A percentile compares a stretch with the other conserved stretches of the same genome.
Conservation (phyloP, 139 green algal species). For the Tetradesmus obliquus region DNA sequence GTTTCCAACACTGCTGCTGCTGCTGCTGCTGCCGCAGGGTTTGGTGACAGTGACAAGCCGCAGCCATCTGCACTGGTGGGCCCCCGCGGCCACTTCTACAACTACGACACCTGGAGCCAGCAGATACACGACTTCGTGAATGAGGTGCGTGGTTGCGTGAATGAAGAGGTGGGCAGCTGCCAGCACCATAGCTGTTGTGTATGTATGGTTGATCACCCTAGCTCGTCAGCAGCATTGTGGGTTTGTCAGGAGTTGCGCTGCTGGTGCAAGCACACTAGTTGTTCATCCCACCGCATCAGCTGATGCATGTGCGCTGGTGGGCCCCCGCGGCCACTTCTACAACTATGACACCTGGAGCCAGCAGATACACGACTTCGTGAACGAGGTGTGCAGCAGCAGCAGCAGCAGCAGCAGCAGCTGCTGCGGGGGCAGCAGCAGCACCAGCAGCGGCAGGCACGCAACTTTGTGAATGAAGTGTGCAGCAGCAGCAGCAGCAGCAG, state of each 20-base stretch:
- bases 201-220: too few species aligned
- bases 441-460: not conserved
- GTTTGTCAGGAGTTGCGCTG: too few species aligned
- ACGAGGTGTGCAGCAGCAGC: not conserved
- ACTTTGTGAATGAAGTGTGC: not conserved
- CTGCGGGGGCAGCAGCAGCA: not conserved
- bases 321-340: conserved; percentile 21
- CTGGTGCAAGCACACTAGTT: too few species aligned
- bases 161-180: not conserved
- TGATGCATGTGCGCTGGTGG: not conserved
- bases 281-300: too few species aligned
- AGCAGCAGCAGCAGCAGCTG: too few species aligned
- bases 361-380: not conserved
- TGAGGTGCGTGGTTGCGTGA: not conserved
- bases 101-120: conserved; percentile 27
- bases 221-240: too few species aligned
- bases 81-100: conserved; percentile 24
- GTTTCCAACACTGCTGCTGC: not conserved
- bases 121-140: conserved; percentile 32
- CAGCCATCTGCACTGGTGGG: not conserved
- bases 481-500: not conserved
- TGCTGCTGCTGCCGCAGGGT: not conserved
- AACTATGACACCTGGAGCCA: conserved; percentile 34
- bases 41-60: conserved; percentile 39
- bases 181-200: too few species aligned